These are phyloP conservation scores for Monosporascus sp. DNA, from an alignment of 2,329 filamentous ascomycete genomes.

Conservation along the genomic window DNA sequence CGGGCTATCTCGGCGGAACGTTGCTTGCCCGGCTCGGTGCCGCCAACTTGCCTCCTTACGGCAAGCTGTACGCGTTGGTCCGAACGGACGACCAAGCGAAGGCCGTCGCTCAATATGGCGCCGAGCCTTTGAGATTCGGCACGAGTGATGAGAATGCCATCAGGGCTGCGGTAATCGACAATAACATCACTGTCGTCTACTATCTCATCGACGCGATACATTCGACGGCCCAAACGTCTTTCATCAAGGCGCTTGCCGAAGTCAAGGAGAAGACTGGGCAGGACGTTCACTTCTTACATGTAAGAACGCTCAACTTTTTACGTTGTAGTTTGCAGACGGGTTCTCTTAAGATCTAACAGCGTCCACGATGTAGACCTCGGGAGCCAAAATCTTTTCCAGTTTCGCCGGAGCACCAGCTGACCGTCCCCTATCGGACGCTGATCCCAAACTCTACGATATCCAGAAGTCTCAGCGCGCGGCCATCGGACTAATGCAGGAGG, in stretches of 20 bases:
- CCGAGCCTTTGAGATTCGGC: conserved; percentile 35
- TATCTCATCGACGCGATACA: conserved; percentile 38
- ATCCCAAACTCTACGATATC: conserved; percentile 35
- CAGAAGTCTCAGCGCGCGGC: conserved; percentile 31
- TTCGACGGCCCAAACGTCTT: conserved; percentile 25
- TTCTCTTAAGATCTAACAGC: not conserved
- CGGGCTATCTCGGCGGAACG: conserved; percentile 47
- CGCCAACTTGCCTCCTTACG: conserved; percentile 34
- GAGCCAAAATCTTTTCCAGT: conserved; percentile 47
- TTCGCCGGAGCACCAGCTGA: conserved; percentile 39
- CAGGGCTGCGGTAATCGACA: conserved; percentile 29
- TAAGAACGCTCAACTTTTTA: conserved; percentile 5
- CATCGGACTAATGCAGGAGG: conserved; percentile 17
- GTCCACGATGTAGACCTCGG: conserved; percentile 31
- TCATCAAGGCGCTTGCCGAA: conserved; percentile 40
- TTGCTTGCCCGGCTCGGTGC: conserved; percentile 34
- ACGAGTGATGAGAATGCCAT: conserved; percentile 30
- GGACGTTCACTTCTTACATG: conserved; percentile 44
- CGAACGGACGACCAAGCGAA: conserved; percentile 39
- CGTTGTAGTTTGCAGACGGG: not conserved
- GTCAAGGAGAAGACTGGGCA: conserved; percentile 34
- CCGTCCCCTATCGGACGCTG: conserved; percentile 35
- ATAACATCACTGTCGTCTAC: conserved; percentile 42
- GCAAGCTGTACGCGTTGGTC: conserved; percentile 41
- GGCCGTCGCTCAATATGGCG: conserved; percentile 36